Percentiles rank a stretch among this genome's conserved stretches.
phyloP scores from a whole-genome alignment of 768 basidiomycete species.

The Termitomyces sp. region DNA sequence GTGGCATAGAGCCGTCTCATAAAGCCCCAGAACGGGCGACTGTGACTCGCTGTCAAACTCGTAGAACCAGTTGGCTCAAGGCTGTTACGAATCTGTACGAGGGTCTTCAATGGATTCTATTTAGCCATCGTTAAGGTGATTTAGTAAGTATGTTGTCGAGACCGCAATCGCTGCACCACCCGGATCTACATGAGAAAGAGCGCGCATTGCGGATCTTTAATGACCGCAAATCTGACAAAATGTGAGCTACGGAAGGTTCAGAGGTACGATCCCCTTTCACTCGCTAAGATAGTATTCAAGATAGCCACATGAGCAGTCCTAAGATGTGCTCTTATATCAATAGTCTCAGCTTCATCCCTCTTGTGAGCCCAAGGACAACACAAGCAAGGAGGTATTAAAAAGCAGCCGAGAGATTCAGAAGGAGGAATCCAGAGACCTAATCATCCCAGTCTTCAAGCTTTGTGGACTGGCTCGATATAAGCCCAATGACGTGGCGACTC shows the following conservation, averaged over 20 bases:
- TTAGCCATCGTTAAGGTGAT: conserved; percentile 39
- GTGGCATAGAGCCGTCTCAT: conserved; percentile 3
- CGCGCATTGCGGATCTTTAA: neutral
- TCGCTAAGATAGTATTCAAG: neutral
- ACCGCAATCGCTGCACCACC: neutral
- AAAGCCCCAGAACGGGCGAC: neutral
- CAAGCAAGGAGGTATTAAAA: neutral
- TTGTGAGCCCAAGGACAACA: neutral
- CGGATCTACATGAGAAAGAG: neutral
- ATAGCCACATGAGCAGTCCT: neutral
- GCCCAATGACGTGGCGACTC: too few relatives aligned
- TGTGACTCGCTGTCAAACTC: neutral
- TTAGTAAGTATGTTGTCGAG: neutral
- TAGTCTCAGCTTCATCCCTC: neutral
- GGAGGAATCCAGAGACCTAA: too few relatives aligned
- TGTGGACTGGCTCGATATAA: too few relatives aligned
- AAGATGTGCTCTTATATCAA: too few relatives aligned
- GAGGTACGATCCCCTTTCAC: neutral
- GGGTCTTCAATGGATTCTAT: conserved; percentile 49
- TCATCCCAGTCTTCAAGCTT: too few relatives aligned
- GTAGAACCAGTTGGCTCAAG: conserved; percentile 6
- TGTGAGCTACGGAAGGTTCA: neutral
- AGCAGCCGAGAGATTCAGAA: too few relatives aligned
- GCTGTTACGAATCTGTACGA: conserved; percentile 33
- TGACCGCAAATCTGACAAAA: too few relatives aligned